A percentile compares a stretch with the other conserved stretches of the same genome.
These are phyloP conservation scores for Gossypium bickii DNA, from an alignment of 345 rosid genomes.

Conservation along the genomic window DNA sequence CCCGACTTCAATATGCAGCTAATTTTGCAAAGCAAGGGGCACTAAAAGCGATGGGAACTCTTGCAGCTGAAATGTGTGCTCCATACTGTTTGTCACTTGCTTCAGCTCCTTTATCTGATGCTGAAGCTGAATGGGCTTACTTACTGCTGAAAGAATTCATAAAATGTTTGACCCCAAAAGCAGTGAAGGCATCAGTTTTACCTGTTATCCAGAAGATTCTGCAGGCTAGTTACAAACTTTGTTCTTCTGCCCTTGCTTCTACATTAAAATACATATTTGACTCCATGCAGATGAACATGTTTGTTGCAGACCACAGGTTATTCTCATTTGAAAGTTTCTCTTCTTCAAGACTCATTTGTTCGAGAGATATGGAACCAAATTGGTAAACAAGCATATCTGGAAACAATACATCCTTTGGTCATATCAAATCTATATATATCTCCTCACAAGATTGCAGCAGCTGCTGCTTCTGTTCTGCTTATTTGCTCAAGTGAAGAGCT, in stretches of 20 bases:
- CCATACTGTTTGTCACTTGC: constrained; percentile 69
- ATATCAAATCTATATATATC: constrained; percentile 70
- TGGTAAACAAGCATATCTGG: constrained; percentile 78
- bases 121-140: constrained; percentile 81
- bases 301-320: constrained; percentile 75
- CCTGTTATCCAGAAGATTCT: constrained; percentile 84
- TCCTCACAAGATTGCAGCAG: constrained; percentile 74
- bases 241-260: constrained; percentile 17
- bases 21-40: constrained; percentile 84
- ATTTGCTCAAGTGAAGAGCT: constrained; percentile 94
- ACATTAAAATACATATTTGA: constrained; percentile 12
- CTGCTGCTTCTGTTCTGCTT: constrained; percentile 87
- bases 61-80: constrained; percentile 83
- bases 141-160: constrained; percentile 68
- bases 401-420: constrained; percentile 65
- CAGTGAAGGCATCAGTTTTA: constrained; percentile 61
- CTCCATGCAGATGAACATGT: constrained; percentile 26
- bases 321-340: constrained; percentile 83
- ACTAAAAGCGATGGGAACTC: constrained; percentile 73
- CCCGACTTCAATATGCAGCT: constrained; percentile 73
- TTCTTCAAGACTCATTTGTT: constrained; percentile 91
- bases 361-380: constrained; percentile 73
- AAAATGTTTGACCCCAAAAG: constrained; percentile 60
- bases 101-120: constrained; percentile 47
- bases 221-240: constrained; percentile 54